Evolutionary conservation across 2,329 filamentous ascomycete genomes (phyloP).

Genomic region (Coleophoma crateriformis): DNA sequence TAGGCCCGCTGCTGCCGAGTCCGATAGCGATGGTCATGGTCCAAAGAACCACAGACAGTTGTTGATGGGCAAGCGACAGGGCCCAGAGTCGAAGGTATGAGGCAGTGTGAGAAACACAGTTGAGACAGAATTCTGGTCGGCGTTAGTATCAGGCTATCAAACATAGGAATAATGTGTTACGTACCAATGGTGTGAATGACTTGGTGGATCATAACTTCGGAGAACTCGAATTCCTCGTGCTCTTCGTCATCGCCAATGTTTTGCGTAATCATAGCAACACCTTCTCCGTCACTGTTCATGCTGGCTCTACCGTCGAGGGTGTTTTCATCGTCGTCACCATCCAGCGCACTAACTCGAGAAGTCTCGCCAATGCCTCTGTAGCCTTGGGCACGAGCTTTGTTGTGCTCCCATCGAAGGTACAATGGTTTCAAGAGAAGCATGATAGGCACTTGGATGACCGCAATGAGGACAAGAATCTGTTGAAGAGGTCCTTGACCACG

Average conservation of each 20-base stretch:
- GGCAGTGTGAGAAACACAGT: constrained; percentile 97
- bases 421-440: constrained; percentile 93
- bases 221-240: constrained; percentile 96
- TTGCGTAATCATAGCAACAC: constrained; percentile 82
- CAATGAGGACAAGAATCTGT: constrained; percentile 71
- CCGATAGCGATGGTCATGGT: constrained; percentile 85
- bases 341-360: constrained; percentile 80
- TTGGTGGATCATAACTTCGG: constrained; percentile 97
- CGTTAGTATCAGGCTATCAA: constrained; percentile 23
- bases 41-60: constrained; percentile 95
- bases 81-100: constrained; percentile 99
- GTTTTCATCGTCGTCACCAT: constrained; percentile 75
- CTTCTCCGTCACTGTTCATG: constrained; percentile 71
- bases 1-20: constrained; percentile 58
- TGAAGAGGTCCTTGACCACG: constrained; percentile 71
- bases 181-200: constrained; percentile 96
- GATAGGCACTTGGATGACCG: constrained; percentile 81
- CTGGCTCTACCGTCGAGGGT: constrained; percentile 60
- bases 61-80: constrained; percentile 92
- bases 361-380: constrained; percentile 92
- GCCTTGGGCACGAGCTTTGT: constrained; percentile 77
- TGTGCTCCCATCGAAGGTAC: constrained; percentile 91
- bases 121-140: constrained; percentile 84
- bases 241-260: constrained; percentile 76
- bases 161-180: constrained; percentile 22